phyloP scores from a whole-genome alignment of 2,329 filamentous ascomycete species.

The Botryotinia globosa region DNA sequence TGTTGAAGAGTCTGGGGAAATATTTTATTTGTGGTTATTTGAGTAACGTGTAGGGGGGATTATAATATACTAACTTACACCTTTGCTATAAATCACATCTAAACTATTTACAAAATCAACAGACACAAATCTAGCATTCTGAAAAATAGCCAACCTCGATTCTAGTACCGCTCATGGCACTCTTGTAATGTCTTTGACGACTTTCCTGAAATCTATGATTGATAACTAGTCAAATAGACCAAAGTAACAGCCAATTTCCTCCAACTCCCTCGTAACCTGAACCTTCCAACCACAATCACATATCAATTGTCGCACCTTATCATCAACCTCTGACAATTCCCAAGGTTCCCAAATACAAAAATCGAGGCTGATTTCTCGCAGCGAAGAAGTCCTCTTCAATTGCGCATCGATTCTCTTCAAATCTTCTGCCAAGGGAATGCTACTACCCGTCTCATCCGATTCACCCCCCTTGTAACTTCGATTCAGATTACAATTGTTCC shows the following conservation, averaged over 20 bases:
- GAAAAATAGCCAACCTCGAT: not conserved
- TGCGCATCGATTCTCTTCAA: not conserved
- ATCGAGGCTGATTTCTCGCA: not conserved
- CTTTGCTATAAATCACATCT: too few species aligned
- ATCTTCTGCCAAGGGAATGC: not conserved
- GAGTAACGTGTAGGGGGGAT: not conserved
- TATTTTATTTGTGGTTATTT: not conserved
- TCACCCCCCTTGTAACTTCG: not conserved
- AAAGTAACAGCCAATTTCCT: not conserved
- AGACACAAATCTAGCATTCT: not conserved
- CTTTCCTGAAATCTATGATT: not conserved
- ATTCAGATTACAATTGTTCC: not conserved
- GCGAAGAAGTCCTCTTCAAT: not conserved
- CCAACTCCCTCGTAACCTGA: not conserved
- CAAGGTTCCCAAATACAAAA: not conserved
- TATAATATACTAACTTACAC: not conserved
- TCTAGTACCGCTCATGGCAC: not conserved
- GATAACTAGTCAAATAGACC: not conserved
- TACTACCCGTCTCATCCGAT: not conserved
- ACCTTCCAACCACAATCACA: not conserved
- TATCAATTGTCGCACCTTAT: not conserved
- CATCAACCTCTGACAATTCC: not conserved
- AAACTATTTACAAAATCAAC: not conserved
- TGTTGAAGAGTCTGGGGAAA: not conserved
- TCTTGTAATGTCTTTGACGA: not conserved